Base-by-base conservation (phyloP, 345 rosid species). In the Gossypium australe region DNA sequence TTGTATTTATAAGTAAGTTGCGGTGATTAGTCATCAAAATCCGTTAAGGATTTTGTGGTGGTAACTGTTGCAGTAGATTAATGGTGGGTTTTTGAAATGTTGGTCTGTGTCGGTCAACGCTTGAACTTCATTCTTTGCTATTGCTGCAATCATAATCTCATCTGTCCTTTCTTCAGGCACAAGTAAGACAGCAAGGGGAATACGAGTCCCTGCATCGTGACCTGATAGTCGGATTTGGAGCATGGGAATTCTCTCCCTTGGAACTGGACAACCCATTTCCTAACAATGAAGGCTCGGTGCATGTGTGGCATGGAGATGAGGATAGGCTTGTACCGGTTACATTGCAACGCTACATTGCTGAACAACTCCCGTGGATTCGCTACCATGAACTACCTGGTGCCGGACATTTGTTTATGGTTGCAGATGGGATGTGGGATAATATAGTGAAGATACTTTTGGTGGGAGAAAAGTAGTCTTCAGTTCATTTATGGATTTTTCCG, bases 231-330 rank as follows among this genome's bases (percentile, higher is more conserved):
- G 86, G 80, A 65, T 85, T 85, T 58, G 87, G 87, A 25, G 65
- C 34, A 10, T 88, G 92, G 92, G 87, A 87, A 60, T 89, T 89
- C 61, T 87, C 82, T 74, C 93, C 89, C 0, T 74, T 84, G 86
- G 80, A 78, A 75, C 79, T 85, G 49, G 72, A 75, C 34, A 89
- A 83, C 78, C 93, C 90, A 24, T 87, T 87, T 74, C 85, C 84
- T 1, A 66, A 82, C 74, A 79, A 79, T 5, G 89, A 84, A 68
- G 82, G 80, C 14, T 59, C 78, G 8, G 88, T 86, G 13, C 79
- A 78, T 73, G 48, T 87, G 11, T 89, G 93, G 89, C 81, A 89
- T 6, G 93, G 90, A 8, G 76, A 83, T 67, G 79, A 78, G 0
- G 91, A 89, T 66, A 57, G 53, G 82, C 75, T 77, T 1, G 85